phyloP scores from a whole-genome alignment of 306 rosid species.

The Begonia masoniana region DNA sequence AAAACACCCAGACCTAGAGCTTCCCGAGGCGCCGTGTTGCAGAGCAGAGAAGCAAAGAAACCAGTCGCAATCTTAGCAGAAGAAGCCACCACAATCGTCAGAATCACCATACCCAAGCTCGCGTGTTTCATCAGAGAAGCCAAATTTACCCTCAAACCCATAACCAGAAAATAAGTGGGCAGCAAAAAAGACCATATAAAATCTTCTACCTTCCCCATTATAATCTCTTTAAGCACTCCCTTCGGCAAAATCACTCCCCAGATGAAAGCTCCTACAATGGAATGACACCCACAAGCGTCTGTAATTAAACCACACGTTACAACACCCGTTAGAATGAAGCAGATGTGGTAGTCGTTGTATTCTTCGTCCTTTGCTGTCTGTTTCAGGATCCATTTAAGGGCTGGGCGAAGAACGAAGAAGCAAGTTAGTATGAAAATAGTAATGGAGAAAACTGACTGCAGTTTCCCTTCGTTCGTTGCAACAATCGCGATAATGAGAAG shows the following conservation, averaged over 20 bases:
- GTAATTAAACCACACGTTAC: conserved; percentile 69
- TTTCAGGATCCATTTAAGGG: conserved; percentile 31
- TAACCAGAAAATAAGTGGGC: conserved; percentile 14
- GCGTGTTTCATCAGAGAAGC: neutral
- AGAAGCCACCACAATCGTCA: neutral
- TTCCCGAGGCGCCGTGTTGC: conserved; percentile 10
- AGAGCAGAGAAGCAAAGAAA: conserved; percentile 8
- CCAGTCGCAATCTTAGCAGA: conserved; percentile 6
- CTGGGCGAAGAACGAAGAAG: conserved; percentile 37
- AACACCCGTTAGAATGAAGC: conserved; percentile 60
- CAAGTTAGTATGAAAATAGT: conserved; percentile 31
- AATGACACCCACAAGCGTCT: conserved; percentile 71
- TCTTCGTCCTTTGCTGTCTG: conserved; percentile 70
- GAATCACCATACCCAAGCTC: neutral
- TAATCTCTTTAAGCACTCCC: conserved; percentile 13
- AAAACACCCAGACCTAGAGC: conserved; percentile 18
- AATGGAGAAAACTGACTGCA: conserved; percentile 16
- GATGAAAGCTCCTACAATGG: conserved; percentile 39
- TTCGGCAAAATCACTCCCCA: conserved; percentile 16
- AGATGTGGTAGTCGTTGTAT: conserved; percentile 47
- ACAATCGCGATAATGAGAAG: conserved; percentile 61
- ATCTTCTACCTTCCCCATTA: conserved; percentile 18
- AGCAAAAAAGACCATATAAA: conserved; percentile 10
- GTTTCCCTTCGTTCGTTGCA: conserved; percentile 3
- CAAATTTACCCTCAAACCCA: conserved; percentile 10